phyloP scores from a whole-genome alignment of 148 eudicot species.

The Suaeda aralocaspica region DNA sequence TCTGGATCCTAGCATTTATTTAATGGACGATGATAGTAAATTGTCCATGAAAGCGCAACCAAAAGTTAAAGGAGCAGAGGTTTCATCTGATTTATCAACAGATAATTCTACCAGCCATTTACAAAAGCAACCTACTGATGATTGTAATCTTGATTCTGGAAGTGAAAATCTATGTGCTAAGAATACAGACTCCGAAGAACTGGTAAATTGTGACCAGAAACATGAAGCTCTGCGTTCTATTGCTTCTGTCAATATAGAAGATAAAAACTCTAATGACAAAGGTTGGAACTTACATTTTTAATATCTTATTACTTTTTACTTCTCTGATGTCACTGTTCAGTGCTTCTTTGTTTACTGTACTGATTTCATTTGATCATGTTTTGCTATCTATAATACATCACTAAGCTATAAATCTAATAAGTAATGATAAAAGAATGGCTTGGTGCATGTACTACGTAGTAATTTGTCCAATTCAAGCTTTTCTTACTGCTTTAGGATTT shows the following conservation, averaged over 20 bases:
- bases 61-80: slow-evolving; percentile 44
- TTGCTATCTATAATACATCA: too few species aligned
- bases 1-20: slow-evolving; percentile 95
- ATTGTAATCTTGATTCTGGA: slow-evolving; percentile 29
- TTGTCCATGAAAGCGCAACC: slow-evolving; percentile 33
- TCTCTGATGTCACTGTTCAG: not conserved
- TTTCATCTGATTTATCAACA: slow-evolving; percentile 25
- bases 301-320: not conserved
- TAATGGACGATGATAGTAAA: slow-evolving; percentile 94
- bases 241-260: slow-evolving; percentile 37
- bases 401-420: too few species aligned
- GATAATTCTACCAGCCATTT: slow-evolving; percentile 28
- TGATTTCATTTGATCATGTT: slow-evolving; percentile 6
- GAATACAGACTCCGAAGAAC: slow-evolving; percentile 31
- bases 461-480: not conserved
- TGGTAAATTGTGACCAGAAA: slow-evolving; percentile 26
- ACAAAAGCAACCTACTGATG: slow-evolving; percentile 28
- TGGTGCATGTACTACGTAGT: not conserved
- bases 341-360: not conserved
- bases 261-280: slow-evolving; percentile 32
- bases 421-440: slow-evolving; percentile 12
- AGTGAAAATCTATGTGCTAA: slow-evolving; percentile 21
- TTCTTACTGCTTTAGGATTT: slow-evolving; percentile 24
- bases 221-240: slow-evolving; percentile 37
- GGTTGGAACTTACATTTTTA: slow-evolving; percentile 33